Evolutionary conservation across 352 stramenopile species (phyloP), one percentile per base, ranked within the genome.

Genomic region (Phytophthora quininea): DNA sequence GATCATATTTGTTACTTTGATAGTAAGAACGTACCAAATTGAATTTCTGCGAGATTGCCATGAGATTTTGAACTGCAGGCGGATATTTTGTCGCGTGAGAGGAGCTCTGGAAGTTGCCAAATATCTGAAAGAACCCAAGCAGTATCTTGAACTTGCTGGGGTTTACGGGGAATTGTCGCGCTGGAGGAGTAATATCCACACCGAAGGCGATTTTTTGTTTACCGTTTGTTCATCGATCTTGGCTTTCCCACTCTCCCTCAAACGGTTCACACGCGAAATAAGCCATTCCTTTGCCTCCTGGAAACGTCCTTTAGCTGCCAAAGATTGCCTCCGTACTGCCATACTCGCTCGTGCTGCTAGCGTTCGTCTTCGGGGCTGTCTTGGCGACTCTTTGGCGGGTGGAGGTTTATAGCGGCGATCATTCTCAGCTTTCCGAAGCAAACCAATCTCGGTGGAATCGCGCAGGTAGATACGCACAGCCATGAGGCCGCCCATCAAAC

Each of bases 61-160:
- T 93, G 35, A 91, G 61, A 1, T 60, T 74, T 62, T 91, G 80
- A 14, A 93, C 68, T 6, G 77, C 58, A 3, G 65, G 40, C 0
- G 83, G 85, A 82, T 83, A 93, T 46, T 89, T 91, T 32, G 91
- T 72, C 30, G 83, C 71, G 40, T 24, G 19, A 24, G 91, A 93
- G 12, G 80, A 76, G 29, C 80, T 80, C 14, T 81, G 80, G 31
- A 93, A 91, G 37, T 90, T 91, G 58, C 82, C 83, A 69, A 93
- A 93, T 32, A 93, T 91, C 58, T 93, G 85, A 58, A 93, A 93
- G 54, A 93, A 93, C 3, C 85, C 85, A 15, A 93, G 68, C 53
- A 93, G 84, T 27, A 93, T 93, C 62, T 93, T 93, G 64, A 93
- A 74, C 46, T 93, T 93, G 67, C 81, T 73, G 3, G 85, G 76